phyloP scores from a whole-genome alignment of 352 stramenopile species.

The Phytophthora pluvialis region DNA sequence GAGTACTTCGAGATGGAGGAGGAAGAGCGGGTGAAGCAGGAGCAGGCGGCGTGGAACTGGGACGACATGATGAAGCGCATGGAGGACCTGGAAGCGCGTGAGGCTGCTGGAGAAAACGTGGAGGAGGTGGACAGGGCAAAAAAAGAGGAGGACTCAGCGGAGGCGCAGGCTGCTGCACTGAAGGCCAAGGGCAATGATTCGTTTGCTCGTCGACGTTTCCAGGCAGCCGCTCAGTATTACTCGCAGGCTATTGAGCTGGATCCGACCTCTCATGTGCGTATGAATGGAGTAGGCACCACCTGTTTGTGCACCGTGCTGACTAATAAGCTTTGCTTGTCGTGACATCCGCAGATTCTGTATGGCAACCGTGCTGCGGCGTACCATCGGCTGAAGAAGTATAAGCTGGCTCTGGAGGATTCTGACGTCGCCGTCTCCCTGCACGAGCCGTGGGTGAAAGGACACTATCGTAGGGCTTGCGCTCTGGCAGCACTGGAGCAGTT shows the following conservation, averaged over 20 bases:
- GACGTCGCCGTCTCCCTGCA: slow-evolving; percentile 68
- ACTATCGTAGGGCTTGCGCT: slow-evolving; percentile 78
- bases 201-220: slow-evolving; percentile 80
- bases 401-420: slow-evolving; percentile 68
- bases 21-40: slow-evolving; percentile 72
- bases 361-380: slow-evolving; percentile 83
- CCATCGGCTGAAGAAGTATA: slow-evolving; percentile 75
- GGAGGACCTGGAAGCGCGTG: slow-evolving; percentile 79
- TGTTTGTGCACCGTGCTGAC: neutral
- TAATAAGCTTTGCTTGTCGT: slow-evolving; percentile 12
- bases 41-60: slow-evolving; percentile 76
- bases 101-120: slow-evolving; percentile 42
- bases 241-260: slow-evolving; percentile 87
- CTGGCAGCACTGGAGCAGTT: slow-evolving; percentile 69
- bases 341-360: slow-evolving; percentile 66
- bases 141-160: slow-evolving; percentile 29
- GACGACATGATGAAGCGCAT: slow-evolving; percentile 89
- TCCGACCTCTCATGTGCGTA: slow-evolving; percentile 69
- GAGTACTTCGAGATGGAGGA: slow-evolving; percentile 89
- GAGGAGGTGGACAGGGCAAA: slow-evolving; percentile 40
- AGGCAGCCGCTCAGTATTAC: slow-evolving; percentile 84
- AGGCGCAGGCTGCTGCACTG: slow-evolving; percentile 47
- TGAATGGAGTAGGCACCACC: neutral
- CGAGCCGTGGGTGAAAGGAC: slow-evolving; percentile 85
- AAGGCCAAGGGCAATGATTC: slow-evolving; percentile 84